Percentiles rank a stretch among this genome's conserved stretches.
These are phyloP conservation scores for Salix viminalis DNA, from an alignment of 345 rosid species.

Conservation along the genomic window DNA sequence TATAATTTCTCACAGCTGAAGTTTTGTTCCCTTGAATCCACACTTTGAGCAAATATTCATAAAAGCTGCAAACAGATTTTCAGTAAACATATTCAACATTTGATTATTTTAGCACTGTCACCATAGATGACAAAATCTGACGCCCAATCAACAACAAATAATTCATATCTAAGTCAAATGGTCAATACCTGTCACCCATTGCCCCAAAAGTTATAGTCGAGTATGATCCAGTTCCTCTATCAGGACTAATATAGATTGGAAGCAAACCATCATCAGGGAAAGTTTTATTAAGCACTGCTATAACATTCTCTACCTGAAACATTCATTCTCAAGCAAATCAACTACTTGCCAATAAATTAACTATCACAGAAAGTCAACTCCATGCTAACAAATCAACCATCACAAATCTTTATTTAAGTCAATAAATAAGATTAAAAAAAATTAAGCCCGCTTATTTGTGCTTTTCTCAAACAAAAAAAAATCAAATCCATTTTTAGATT, in stretches of 20 bases:
- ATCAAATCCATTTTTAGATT: not conserved
- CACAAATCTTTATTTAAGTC: not conserved
- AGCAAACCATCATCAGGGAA: slow-evolving; percentile 93
- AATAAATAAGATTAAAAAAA: too few species aligned
- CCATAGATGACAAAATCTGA: not conserved
- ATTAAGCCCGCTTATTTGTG: not conserved
- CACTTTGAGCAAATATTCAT: slow-evolving; percentile 94
- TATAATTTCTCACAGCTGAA: slow-evolving; percentile 59
- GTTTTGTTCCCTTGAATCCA: slow-evolving; percentile 98
- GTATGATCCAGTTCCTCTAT: slow-evolving; percentile 50
- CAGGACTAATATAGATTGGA: slow-evolving; percentile 78
- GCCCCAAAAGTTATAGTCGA: slow-evolving; percentile 93
- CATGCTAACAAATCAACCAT: not conserved
- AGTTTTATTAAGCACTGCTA: slow-evolving; percentile 58
- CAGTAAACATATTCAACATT: not conserved
- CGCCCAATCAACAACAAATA: not conserved
- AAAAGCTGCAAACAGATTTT: slow-evolving; percentile 57
- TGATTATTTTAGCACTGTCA: not conserved
- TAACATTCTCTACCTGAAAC: slow-evolving; percentile 80
- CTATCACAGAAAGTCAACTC: not conserved
- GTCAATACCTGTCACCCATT: slow-evolving; percentile 91
- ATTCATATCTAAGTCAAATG: slow-evolving; percentile 1
- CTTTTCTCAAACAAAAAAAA: not conserved
- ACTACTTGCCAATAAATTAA: not conserved
- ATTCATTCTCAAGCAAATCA: slow-evolving; percentile 1